Conservation (phyloP, 106 monocot genomes). For the Amphibolis antarctica region DNA sequence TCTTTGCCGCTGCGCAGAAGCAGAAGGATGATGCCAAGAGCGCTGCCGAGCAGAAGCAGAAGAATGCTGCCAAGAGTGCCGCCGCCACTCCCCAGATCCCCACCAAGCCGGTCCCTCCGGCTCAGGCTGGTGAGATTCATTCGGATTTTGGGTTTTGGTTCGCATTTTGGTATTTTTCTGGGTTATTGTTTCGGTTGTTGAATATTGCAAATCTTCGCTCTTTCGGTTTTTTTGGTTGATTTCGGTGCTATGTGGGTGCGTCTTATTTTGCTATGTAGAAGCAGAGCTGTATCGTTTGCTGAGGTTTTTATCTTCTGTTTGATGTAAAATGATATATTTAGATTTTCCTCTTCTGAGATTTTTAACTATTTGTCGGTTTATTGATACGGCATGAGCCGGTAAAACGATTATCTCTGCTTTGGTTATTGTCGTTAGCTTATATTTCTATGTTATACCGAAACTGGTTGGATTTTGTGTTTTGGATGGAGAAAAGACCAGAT, state of each 20-base stretch:
- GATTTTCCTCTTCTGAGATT: neutral
- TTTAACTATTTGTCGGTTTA: neutral
- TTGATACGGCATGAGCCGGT: constrained; percentile 5
- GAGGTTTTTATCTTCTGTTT: neutral
- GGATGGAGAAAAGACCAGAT: no score
- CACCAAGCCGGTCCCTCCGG: constrained; percentile 18
- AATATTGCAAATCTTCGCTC: neutral
- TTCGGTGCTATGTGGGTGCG: neutral
- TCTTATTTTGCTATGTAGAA: neutral
- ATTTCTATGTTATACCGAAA: no score
- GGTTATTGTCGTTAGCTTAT: no score
- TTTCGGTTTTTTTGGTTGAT: neutral
- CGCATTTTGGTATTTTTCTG: neutral
- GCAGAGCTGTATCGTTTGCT: neutral
- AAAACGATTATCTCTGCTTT: neutral
- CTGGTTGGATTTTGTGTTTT: no score
- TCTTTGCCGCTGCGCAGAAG: constrained; percentile 9
- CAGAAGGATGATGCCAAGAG: constrained; percentile 4
- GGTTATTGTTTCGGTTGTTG: neutral
- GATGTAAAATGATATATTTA: neutral
- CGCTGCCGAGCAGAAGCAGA: constrained; percentile 3
- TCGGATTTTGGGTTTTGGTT: neutral
- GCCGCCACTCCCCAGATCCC: constrained; percentile 3
- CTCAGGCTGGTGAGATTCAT: constrained; percentile 11
- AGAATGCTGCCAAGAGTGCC: constrained; percentile 4